Percentiles rank a stretch among this genome's conserved stretches.
These are phyloP conservation scores for Cyclotella baltica DNA, from an alignment of 108 stramenopile species.

Conservation along the genomic window DNA sequence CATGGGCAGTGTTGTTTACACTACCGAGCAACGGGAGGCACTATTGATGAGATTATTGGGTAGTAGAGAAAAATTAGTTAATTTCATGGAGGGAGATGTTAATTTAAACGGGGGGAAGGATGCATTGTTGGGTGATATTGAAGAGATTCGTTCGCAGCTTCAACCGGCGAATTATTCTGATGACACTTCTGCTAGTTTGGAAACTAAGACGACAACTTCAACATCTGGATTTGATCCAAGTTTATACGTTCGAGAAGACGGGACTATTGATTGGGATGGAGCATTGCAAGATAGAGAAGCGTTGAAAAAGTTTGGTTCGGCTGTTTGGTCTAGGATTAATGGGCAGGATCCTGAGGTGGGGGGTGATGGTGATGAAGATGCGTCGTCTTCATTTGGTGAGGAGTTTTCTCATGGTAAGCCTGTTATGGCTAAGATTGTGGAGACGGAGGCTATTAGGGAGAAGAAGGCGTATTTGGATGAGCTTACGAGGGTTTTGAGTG, in stretches of 20 bases:
- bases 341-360: conserved; percentile 85
- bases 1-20: conserved; percentile 77
- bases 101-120: not conserved
- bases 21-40: conserved; percentile 63
- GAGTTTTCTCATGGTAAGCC: conserved; percentile 41
- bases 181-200: not conserved
- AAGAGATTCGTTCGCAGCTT: conserved; percentile 41
- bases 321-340: conserved; percentile 96
- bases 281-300: conserved; percentile 94
- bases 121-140: conserved; percentile 28
- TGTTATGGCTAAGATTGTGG: conserved; percentile 85
- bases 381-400: conserved; percentile 2
- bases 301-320: conserved; percentile 84
- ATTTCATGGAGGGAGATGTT: conserved; percentile 34
- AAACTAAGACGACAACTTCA: not conserved
- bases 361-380: conserved; percentile 9
- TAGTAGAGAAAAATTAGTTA: conserved; percentile 36
- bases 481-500: conserved; percentile 48
- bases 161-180: conserved; percentile 20
- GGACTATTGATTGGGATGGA: conserved; percentile 98
- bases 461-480: conserved; percentile 58
- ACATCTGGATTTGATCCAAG: conserved; percentile 65
- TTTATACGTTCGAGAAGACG: conserved; percentile 95
- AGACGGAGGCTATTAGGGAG: conserved; percentile 77
- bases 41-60: conserved; percentile 56